Conservation (phyloP, 768 basidiomycete species). For the Cyathus striatus region DNA sequence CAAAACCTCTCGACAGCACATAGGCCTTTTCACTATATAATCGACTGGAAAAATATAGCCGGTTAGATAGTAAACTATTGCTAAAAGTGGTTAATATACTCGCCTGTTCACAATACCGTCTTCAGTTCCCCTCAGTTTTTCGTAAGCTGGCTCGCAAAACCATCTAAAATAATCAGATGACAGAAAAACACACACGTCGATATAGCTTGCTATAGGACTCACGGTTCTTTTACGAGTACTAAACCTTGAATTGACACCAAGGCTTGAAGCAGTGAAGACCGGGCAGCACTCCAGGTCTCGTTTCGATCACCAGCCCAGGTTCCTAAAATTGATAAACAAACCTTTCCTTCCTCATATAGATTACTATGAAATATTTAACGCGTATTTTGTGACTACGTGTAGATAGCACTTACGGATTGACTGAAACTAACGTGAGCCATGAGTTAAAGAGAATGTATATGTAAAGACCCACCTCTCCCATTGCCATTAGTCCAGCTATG, state of each 20-base stretch:
- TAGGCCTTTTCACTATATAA: constrained; percentile 93
- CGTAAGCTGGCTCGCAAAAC: constrained; percentile 92
- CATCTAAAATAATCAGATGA: constrained; percentile 40
- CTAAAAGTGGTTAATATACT: too few relatives aligned
- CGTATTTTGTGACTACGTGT: too few relatives aligned
- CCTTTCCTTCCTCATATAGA: constrained; percentile 93
- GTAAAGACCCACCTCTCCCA: constrained; percentile 59
- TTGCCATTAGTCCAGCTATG: constrained; percentile 93
- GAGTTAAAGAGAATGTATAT: not conserved
- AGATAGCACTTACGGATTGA: constrained; percentile 71
- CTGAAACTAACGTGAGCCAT: constrained; percentile 25
- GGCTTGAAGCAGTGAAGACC: constrained; percentile 86
- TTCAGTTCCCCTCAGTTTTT: constrained; percentile 85
- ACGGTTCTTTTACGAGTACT: constrained; percentile 91
- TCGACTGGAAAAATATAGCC: constrained; percentile 46
- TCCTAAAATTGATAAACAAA: constrained; percentile 86
- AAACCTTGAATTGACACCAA: constrained; percentile 93
- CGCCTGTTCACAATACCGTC: constrained; percentile 87
- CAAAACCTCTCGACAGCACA: constrained; percentile 84
- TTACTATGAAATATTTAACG: constrained; percentile 59
- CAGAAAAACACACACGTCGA: too few relatives aligned
- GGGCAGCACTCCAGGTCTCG: constrained; percentile 81
- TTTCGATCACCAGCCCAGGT: constrained; percentile 89
- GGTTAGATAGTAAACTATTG: constrained; percentile 4
- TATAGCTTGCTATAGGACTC: constrained; percentile 35